A percentile compares a stretch with the other conserved stretches of the same genome.
These are phyloP conservation scores for Pyrus betulifolia DNA, from an alignment of 306 rosid species.

Conservation along the genomic window DNA sequence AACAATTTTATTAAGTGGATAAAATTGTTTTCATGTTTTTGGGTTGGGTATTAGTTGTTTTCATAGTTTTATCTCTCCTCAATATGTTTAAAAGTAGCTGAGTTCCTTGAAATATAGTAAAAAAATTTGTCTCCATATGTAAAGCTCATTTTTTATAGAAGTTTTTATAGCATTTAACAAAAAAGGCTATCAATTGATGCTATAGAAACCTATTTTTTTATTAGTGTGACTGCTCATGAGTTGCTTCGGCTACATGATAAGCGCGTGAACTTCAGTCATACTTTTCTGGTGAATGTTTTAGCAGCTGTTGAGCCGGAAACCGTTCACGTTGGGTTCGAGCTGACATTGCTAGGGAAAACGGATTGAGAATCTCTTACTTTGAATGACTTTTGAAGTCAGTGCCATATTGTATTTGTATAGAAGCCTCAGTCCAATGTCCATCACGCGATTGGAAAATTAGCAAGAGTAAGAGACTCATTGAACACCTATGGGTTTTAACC, in stretches of 20 bases:
- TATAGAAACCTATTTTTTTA: constrained; percentile 14
- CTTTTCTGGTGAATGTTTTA: constrained; percentile 30
- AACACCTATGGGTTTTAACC: background rate
- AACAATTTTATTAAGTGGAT: no score
- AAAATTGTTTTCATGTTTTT: no score
- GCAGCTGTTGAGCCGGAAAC: constrained; percentile 31
- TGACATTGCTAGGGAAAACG: constrained; percentile 12
- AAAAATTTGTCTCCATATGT: no score
- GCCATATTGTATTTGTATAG: background rate
- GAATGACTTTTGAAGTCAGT: constrained; percentile 14
- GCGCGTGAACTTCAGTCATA: constrained; percentile 33
- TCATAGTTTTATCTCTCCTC: no score
- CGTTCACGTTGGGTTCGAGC: constrained; percentile 16
- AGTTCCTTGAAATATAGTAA: no score
- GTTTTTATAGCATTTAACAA: no score
- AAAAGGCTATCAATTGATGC: no score
- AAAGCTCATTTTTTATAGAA: no score
- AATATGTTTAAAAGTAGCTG: no score
- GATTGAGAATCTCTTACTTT: constrained; percentile 22
- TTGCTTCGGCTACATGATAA: background rate
- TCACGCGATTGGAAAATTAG: background rate
- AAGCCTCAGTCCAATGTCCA: background rate
- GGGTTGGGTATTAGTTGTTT: no score
- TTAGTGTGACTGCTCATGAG: constrained; percentile 13
- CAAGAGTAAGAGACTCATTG: background rate